phyloP scores from a whole-genome alignment of 1,139 yeast species.

The Candida sp. region DNA sequence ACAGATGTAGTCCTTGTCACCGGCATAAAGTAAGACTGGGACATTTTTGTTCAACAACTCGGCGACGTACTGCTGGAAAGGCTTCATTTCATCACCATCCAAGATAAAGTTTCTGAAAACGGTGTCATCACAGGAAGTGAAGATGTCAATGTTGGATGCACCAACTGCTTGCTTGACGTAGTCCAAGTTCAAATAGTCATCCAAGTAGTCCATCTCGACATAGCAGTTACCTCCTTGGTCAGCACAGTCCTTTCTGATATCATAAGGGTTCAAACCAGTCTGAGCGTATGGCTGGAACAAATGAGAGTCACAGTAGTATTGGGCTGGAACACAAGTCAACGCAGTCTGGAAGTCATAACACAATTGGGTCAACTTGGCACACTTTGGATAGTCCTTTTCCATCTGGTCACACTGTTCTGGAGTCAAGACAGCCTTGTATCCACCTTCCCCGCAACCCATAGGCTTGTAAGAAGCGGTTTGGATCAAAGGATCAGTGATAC shows the following conservation, averaged over 20 bases:
- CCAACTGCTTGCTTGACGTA: constrained; percentile 75
- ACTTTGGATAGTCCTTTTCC: constrained; percentile 67
- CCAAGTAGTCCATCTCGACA: constrained; percentile 31
- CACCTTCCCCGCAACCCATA: constrained; percentile 88
- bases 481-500: constrained; percentile 75
- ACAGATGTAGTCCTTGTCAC: constrained; percentile 86
- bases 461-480: constrained; percentile 76
- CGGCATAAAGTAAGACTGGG: constrained; percentile 81
- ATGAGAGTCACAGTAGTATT: constrained; percentile 55
- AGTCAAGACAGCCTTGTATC: constrained; percentile 66
- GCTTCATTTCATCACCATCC: constrained; percentile 78
- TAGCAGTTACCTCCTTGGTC: constrained; percentile 78
- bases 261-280: constrained; percentile 87
- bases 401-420: constrained; percentile 65
- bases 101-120: constrained; percentile 77
- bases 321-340: constrained; percentile 92
- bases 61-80: constrained; percentile 73
- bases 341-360: constrained; percentile 81
- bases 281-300: constrained; percentile 22
- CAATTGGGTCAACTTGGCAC: constrained; percentile 74
- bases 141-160: constrained; percentile 79
- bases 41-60: constrained; percentile 59
- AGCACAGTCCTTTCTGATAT: constrained; percentile 81
- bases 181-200: constrained; percentile 39
- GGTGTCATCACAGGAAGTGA: constrained; percentile 85